Evolutionary conservation across 257 asterid species (phyloP).

Genomic region (Capsicum rhomboideum): DNA sequence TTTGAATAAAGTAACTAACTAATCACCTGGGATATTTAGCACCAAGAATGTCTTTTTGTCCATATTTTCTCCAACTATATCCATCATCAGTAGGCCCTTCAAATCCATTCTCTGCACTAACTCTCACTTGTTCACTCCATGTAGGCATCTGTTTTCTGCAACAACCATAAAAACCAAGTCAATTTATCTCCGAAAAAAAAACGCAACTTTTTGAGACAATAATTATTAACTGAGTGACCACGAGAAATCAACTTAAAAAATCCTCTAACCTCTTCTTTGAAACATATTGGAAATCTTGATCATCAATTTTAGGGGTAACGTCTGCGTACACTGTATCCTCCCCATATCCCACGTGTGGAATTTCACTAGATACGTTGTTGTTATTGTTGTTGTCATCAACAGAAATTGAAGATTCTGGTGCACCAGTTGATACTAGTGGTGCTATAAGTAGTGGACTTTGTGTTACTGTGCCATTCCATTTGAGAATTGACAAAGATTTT

Average conservation of each 20-base stretch:
- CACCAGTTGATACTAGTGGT: not conserved
- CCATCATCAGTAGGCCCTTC: conserved; percentile 86
- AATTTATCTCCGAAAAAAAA: not conserved
- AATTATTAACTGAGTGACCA: not conserved
- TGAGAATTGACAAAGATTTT: conserved; percentile 61
- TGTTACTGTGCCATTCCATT: conserved; percentile 31
- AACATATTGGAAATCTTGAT: conserved; percentile 18
- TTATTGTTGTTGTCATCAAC: conserved; percentile 32
- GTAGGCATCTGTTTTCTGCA: conserved; percentile 69
- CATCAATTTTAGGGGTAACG: conserved; percentile 26
- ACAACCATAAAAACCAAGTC: conserved; percentile 10
- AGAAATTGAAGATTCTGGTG: conserved; percentile 34
- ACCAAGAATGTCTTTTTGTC: conserved; percentile 52
- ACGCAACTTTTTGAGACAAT: no score
- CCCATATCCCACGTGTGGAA: no score
- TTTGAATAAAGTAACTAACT: not conserved
- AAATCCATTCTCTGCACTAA: conserved; percentile 44
- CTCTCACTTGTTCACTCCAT: conserved; percentile 65
- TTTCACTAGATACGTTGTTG: no score
- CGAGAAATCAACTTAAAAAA: not conserved
- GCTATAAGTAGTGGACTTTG: conserved; percentile 16
- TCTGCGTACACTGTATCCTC: no score
- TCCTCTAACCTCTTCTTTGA: conserved; percentile 60
- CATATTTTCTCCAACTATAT: conserved; percentile 84
- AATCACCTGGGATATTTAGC: conserved; percentile 41